Conservation (phyloP, 1,139 yeast species). For the Taiozyma sp. region DNA sequence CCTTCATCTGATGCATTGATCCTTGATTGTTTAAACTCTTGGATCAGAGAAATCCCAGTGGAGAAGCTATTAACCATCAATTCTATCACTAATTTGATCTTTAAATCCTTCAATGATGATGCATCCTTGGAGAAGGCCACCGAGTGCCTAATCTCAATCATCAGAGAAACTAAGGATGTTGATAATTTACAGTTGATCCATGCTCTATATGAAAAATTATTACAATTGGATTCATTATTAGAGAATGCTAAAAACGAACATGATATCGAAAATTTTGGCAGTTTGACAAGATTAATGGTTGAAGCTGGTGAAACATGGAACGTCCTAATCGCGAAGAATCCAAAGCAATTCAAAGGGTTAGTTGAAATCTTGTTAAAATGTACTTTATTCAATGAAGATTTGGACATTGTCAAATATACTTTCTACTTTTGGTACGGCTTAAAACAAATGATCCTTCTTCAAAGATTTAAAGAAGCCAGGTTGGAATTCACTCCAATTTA, state of each 20-base stretch:
- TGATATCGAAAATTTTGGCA: slow-evolving; percentile 69
- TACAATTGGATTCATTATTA: slow-evolving; percentile 53
- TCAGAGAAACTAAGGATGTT: slow-evolving; percentile 78
- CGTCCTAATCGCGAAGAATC: slow-evolving; percentile 72
- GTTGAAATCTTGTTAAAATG: slow-evolving; percentile 71
- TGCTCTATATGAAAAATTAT: slow-evolving; percentile 63
- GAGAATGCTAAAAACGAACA: slow-evolving; percentile 53
- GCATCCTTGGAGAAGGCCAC: slow-evolving; percentile 82
- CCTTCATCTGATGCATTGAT: slow-evolving; percentile 36
- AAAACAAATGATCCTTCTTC: slow-evolving; percentile 64
- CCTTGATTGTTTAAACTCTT: slow-evolving; percentile 76
- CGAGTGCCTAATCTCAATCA: slow-evolving; percentile 76
- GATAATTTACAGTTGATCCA: slow-evolving; percentile 57
- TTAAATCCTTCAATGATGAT: slow-evolving; percentile 59
- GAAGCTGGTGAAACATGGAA: slow-evolving; percentile 98
- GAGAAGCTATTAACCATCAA: slow-evolving; percentile 59
- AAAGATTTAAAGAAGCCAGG: slow-evolving; percentile 59
- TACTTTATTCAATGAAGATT: slow-evolving; percentile 63
- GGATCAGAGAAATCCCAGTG: slow-evolving; percentile 85
- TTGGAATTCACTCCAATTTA: slow-evolving; percentile 56
- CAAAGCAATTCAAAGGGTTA: slow-evolving; percentile 65
- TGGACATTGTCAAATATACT: slow-evolving; percentile 86
- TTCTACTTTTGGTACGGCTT: slow-evolving; percentile 89
- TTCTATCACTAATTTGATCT: slow-evolving; percentile 60
- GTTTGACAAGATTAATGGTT: slow-evolving; percentile 73